A percentile compares a stretch with the other conserved stretches of the same genome.
phyloP scores from a whole-genome alignment of 139 green algal species.

The Dunaliella sp. region DNA sequence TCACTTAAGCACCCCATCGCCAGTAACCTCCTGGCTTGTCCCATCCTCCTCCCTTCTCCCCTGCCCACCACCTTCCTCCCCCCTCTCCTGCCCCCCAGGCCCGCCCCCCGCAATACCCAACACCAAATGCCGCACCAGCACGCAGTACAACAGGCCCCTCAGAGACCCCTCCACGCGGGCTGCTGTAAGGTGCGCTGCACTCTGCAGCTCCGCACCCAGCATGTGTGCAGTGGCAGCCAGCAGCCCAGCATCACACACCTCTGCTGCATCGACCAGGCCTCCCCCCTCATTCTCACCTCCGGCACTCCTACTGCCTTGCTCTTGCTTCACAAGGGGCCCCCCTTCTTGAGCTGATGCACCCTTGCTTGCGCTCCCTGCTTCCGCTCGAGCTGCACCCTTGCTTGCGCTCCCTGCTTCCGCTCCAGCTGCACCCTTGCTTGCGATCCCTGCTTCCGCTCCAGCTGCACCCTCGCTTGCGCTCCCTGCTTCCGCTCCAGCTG shows the following conservation, averaged over 20 bases:
- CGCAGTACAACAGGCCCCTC: conserved; percentile 30
- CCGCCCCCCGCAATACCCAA: conserved; percentile 14
- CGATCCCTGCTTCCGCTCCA: neutral
- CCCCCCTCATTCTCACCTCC: neutral
- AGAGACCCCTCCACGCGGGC: conserved; percentile 7
- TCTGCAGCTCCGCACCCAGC: conserved; percentile 9
- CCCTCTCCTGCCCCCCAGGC: neutral
- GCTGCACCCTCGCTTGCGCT: neutral
- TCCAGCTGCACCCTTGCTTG: neutral
- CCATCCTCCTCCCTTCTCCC: neutral
- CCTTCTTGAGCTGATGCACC: too few species aligned
- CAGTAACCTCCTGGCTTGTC: too few species aligned
- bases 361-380: neutral
- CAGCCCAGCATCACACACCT: neutral
- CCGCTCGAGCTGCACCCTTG: neutral
- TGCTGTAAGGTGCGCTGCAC: neutral
- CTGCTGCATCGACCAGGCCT: neutral
- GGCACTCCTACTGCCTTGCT: neutral
- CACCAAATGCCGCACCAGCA: conserved; percentile 30
- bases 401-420: neutral
- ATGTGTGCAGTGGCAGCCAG: neutral
- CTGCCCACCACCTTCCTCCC: neutral
- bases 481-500: neutral
- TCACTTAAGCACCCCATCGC: too few species aligned
- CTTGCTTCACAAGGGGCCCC: too few species aligned